phyloP scores from a whole-genome alignment of 2,329 filamentous ascomycete species.

The Phaeoacremonium minimum region DNA sequence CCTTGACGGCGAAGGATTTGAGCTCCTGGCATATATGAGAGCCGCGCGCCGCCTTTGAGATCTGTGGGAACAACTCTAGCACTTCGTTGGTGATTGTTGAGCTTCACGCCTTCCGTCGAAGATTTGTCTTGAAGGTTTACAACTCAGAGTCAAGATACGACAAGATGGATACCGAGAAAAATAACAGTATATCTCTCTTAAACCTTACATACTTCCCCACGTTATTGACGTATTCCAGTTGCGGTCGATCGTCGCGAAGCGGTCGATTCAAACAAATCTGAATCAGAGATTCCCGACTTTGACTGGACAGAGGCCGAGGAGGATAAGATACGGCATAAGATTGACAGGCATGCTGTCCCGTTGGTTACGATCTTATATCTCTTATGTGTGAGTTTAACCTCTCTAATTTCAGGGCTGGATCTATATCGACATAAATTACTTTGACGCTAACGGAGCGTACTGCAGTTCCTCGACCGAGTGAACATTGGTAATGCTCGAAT shows the following conservation, averaged over 20 bases:
- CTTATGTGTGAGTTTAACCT: constrained; percentile 48
- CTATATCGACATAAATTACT: not conserved
- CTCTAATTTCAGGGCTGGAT: constrained; percentile 14
- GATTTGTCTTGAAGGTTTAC: not conserved
- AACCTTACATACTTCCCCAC: not conserved
- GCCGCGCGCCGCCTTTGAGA: not conserved
- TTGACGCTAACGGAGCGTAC: constrained; percentile 3
- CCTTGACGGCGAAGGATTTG: not conserved
- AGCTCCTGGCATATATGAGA: not conserved
- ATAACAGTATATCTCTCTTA: not conserved
- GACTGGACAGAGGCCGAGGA: constrained; percentile 49
- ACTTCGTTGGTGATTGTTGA: not conserved
- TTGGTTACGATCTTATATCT: constrained; percentile 49
- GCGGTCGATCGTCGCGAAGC: not conserved
- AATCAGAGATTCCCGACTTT: constrained; percentile 16
- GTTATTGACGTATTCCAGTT: too few species aligned
- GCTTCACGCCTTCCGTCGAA: not conserved
- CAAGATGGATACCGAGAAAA: not conserved
- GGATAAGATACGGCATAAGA: constrained; percentile 40
- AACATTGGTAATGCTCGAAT: constrained; percentile 54
- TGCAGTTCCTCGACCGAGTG: constrained; percentile 21
- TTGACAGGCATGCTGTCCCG: constrained; percentile 48
- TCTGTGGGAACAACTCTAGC: not conserved
- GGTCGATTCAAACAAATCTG: constrained; percentile 5
- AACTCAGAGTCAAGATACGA: not conserved